Evolutionary conservation across 805 yeast genomes (phyloP).

Genomic region (Wickerhamiella sorbophila): DNA sequence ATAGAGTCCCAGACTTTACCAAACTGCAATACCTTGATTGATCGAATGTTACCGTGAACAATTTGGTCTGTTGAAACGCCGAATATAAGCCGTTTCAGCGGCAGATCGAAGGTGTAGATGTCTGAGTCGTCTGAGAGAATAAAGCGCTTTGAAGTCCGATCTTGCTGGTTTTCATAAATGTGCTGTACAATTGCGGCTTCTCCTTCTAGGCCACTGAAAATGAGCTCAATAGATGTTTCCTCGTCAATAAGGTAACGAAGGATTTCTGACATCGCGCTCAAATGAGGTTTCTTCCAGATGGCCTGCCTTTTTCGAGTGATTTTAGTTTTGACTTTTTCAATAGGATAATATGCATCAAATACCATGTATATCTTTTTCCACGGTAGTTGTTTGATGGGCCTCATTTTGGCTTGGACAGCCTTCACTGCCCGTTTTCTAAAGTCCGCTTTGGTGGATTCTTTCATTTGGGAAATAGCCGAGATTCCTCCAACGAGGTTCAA

Average conservation of each 20-base stretch:
- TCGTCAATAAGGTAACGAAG: neutral
- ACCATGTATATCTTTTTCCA: neutral
- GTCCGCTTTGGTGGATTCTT: neutral
- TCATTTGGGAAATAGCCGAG: neutral
- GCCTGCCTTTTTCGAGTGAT: neutral
- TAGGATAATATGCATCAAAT: neutral
- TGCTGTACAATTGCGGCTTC: slow-evolving; percentile 1
- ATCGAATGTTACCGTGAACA: neutral
- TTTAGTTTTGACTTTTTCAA: neutral
- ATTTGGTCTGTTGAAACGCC: too few species aligned
- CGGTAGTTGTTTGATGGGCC: neutral
- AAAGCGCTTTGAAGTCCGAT: neutral
- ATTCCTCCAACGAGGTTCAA: neutral
- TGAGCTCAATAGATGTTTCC: neutral
- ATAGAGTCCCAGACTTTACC: neutral
- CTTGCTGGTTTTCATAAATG: neutral
- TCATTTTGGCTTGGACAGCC: neutral
- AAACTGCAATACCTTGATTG: neutral
- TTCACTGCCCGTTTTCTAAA: neutral
- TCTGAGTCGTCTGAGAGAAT: neutral
- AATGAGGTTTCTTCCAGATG: neutral
- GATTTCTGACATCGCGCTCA: neutral
- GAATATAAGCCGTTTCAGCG: neutral
- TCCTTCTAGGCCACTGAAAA: neutral
- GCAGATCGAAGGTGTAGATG: neutral